phyloP scores from a whole-genome alignment of 164 flowering plant genomes.

The Protea cynaroides region DNA sequence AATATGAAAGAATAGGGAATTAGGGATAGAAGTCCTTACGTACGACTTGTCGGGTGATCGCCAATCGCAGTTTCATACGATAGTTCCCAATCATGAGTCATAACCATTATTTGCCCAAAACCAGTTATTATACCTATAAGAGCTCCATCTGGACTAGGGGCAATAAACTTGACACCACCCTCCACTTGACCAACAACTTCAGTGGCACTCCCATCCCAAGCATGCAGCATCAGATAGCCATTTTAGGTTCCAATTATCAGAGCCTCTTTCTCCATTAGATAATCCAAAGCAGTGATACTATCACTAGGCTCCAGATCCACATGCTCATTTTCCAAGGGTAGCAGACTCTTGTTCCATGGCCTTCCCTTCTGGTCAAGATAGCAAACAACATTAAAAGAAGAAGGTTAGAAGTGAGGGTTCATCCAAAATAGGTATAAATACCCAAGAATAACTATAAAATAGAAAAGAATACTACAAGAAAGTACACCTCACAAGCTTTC shows the following conservation, averaged over 20 bases:
- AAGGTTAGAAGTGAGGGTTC: neutral
- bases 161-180: constrained; percentile 75
- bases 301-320: constrained; percentile 76
- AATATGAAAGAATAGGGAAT: neutral
- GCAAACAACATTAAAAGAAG: neutral
- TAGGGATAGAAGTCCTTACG: constrained; percentile 45
- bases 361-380: constrained; percentile 33
- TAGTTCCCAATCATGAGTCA: constrained; percentile 97
- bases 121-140: constrained; percentile 71
- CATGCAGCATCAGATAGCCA: constrained; percentile 61
- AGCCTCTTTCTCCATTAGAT: constrained; percentile 93
- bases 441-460: no score
- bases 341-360: constrained; percentile 19
- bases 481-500: no score
- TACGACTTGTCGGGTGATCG: constrained; percentile 50
- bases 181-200: constrained; percentile 89
- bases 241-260: constrained; percentile 66
- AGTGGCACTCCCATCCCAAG: constrained; percentile 43
- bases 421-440: neutral
- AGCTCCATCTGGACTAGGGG: constrained; percentile 98
- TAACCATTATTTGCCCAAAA: constrained; percentile 68
- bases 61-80: constrained; percentile 63
- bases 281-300: constrained; percentile 58
- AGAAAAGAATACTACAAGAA: no score
- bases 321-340: constrained; percentile 27